These are phyloP conservation scores for Bauhinia variegata DNA, from an alignment of 306 rosid genomes.

Conservation along the genomic window DNA sequence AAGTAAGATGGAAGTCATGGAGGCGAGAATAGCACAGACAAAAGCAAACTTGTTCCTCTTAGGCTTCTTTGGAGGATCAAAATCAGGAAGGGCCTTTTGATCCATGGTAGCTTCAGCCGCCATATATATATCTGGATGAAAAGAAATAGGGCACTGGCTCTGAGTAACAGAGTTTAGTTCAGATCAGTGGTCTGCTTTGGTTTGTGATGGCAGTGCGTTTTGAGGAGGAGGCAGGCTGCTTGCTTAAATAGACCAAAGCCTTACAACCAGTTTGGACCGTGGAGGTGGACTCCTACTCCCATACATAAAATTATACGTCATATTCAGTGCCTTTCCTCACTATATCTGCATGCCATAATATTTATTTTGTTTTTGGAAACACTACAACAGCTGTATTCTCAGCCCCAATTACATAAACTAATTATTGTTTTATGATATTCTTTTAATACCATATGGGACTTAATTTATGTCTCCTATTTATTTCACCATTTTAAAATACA, in stretches of 20 bases:
- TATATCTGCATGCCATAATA: background rate
- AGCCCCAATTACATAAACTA: too few species aligned
- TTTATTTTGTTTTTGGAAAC: too few species aligned
- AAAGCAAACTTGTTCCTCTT: conserved; percentile 62
- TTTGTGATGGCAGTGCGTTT: background rate
- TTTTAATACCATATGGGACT: too few species aligned
- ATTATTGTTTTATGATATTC: too few species aligned
- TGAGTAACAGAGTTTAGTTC: background rate
- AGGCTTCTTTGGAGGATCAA: conserved; percentile 54
- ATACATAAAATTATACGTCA: background rate
- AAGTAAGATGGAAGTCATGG: conserved; percentile 83
- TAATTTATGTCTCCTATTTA: too few species aligned
- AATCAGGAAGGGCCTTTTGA: conserved; percentile 42
- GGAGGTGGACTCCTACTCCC: too few species aligned
- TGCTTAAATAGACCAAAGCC: conserved; percentile 38
- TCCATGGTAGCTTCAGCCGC: conserved; percentile 30
- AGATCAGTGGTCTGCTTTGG: background rate
- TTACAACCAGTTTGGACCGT: conserved; percentile 15
- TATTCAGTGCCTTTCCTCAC: background rate
- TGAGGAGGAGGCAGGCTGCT: background rate
- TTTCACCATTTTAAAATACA: too few species aligned
- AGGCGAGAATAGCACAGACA: conserved; percentile 78
- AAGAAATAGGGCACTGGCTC: background rate
- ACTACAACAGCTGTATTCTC: too few species aligned
- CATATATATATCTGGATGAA: background rate